Conservation (phyloP, 2,329 filamentous ascomycete genomes). For the Thelonectria olida region DNA sequence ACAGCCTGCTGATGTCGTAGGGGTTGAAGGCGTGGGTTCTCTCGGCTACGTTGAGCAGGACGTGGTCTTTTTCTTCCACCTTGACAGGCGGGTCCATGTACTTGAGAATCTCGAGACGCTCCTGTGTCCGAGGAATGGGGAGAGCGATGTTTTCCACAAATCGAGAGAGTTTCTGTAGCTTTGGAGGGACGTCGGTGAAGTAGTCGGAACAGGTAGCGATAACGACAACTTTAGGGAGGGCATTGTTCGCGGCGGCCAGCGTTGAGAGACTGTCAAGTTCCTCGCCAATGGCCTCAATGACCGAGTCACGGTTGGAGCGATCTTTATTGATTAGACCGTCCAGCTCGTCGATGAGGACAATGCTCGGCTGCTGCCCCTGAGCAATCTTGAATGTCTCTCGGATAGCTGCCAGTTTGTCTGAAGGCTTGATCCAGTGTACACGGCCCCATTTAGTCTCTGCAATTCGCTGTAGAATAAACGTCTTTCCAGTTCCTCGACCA, state of each 20-base stretch:
- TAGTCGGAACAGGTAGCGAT: constrained; percentile 78
- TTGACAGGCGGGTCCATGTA: constrained; percentile 61
- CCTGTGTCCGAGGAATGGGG: constrained; percentile 76
- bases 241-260: constrained; percentile 46
- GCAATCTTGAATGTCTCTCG: constrained; percentile 77
- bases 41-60: constrained; percentile 71
- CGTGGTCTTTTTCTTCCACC: constrained; percentile 58
- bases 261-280: constrained; percentile 65
- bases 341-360: constrained; percentile 82
- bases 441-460: constrained; percentile 75
- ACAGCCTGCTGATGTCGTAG: constrained; percentile 75
- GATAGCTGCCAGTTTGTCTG: constrained; percentile 67
- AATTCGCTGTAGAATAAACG: constrained; percentile 74
- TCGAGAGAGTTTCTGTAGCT: constrained; percentile 71
- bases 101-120: constrained; percentile 78
- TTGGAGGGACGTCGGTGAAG: constrained; percentile 74
- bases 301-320: constrained; percentile 58
- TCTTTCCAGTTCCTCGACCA: constrained; percentile 86
- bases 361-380: constrained; percentile 73
- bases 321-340: constrained; percentile 74
- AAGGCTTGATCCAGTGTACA: constrained; percentile 68
- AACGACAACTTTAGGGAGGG: constrained; percentile 71
- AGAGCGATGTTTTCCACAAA: constrained; percentile 76
- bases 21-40: constrained; percentile 90
- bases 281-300: constrained; percentile 60